Conservation (phyloP, 805 yeast species). For the Ogataea wickerhamii region DNA sequence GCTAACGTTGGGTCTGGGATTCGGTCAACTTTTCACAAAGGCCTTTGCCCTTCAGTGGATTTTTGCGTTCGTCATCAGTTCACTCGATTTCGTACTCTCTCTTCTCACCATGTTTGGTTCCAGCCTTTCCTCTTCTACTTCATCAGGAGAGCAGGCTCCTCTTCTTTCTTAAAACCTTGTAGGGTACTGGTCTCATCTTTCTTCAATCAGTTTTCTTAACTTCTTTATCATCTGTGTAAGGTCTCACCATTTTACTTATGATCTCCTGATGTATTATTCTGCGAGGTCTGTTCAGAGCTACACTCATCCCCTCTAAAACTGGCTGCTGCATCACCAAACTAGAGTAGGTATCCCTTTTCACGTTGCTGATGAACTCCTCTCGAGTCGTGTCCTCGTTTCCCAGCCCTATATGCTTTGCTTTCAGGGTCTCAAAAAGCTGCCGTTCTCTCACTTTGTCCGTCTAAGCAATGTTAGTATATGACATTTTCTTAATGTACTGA, state of each 20-base stretch:
- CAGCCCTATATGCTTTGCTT: conserved; percentile 65
- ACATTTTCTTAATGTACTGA: not conserved
- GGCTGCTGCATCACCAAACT: conserved; percentile 58
- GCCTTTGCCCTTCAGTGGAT: conserved; percentile 82
- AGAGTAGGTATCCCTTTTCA: conserved; percentile 64
- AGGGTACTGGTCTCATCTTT: conserved; percentile 1
- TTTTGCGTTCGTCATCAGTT: conserved; percentile 68
- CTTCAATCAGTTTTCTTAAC: not conserved
- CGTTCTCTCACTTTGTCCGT: conserved; percentile 64
- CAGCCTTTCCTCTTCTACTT: conserved; percentile 9
- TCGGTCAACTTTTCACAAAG: conserved; percentile 66
- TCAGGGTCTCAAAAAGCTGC: conserved; percentile 52
- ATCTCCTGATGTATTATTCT: conserved; percentile 29
- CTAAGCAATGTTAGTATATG: conserved; percentile 28
- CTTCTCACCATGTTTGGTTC: conserved; percentile 44
- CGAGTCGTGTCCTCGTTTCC: conserved; percentile 72
- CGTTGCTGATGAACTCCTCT: conserved; percentile 64
- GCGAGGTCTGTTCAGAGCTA: conserved; percentile 48
- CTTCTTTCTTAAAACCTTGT: conserved; percentile 24
- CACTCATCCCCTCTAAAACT: conserved; percentile 49
- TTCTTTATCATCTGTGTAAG: conserved; percentile 10
- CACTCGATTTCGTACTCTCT: conserved; percentile 50
- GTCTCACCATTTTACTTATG: conserved; percentile 39
- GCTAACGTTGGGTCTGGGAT: conserved; percentile 61
- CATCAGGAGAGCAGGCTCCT: conserved; percentile 33